Evolutionary conservation across 768 basidiomycete genomes (phyloP), one percentile per base, ranked within the genome.

Genomic region (Phanerochaete carnosa): DNA sequence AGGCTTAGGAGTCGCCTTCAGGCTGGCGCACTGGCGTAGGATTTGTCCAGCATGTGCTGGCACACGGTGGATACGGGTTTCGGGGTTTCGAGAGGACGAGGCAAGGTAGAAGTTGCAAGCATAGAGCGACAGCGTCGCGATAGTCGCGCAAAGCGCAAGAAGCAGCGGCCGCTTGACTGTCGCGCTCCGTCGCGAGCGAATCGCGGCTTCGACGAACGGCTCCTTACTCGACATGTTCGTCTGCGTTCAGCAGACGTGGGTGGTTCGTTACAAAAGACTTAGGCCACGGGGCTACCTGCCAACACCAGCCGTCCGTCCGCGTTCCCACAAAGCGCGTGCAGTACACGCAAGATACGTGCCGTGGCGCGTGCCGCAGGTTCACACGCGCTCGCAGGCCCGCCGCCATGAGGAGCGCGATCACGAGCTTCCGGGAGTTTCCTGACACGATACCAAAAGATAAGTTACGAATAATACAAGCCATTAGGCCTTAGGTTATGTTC

Each of bases 11-110:
- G 57, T 58, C 33, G 61, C 61, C 52, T 63, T 68, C 57, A 75
- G 52, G 15, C 66, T 37, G 2, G 73, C 69, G 61, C 78, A 79
- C 55, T 67, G 69, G 54, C 53, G 54, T 22, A 75, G 68, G 25
- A 73, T 69, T 28, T 60, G 60, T 45, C 64, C 56, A 15, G 72
- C 72, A 57, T 70, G 57, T 23, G 64, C 45, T 3, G 69, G 72
- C 7, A 67, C 53, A 26, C 52, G 62, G 25, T 69, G 66, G 25
- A 65, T 29, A 23, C 59, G 54, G 52, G 13, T 13, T 25, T 25
- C 47, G 30, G 57, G 23, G 16, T 43, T 47, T 11, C 47, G 45
- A 15, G 57, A 32, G 25, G 45, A 9, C n/a, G 57, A 22, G 28
- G 59, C 33, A 28, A 60, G 26, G 55, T 57, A 60, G 62, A 55